Percentiles rank a stretch among this genome's conserved stretches.
Conservation (phyloP, 2,329 filamentous ascomycete species). For the Aspergillus tanneri region DNA sequence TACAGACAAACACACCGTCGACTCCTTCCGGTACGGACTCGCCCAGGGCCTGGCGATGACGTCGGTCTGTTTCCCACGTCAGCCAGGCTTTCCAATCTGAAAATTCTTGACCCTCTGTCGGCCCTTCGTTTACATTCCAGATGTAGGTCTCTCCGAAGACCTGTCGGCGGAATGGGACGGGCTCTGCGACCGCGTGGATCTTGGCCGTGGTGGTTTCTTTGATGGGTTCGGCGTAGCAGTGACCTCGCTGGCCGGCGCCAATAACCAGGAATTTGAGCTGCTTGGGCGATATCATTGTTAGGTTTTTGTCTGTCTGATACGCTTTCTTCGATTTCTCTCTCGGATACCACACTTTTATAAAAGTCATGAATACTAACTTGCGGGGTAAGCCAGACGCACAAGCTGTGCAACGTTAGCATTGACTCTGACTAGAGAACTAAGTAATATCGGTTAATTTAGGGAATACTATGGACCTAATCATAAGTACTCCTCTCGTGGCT, state of each 20-base stretch:
- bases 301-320: no score
- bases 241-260: slow-evolving; percentile 77
- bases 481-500: no score
- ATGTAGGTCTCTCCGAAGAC: slow-evolving; percentile 71
- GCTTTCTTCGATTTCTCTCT: no score
- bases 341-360: no score
- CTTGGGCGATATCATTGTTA: no score
- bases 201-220: slow-evolving; percentile 64
- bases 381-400: no score
- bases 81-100: slow-evolving; percentile 72
- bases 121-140: slow-evolving; percentile 56
- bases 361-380: no score
- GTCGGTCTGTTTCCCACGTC: slow-evolving; percentile 66
- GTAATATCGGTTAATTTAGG: no score
- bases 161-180: slow-evolving; percentile 71
- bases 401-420: no score
- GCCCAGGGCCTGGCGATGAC: no score
- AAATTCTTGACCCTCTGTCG: slow-evolving; percentile 67
- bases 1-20: slow-evolving; percentile 68
- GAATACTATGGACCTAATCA: no score
- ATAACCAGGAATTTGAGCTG: slow-evolving; percentile 70
- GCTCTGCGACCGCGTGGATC: slow-evolving; percentile 78
- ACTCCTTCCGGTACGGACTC: slow-evolving; percentile 42
- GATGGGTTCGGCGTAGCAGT: slow-evolving; percentile 69
- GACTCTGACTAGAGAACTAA: no score